phyloP scores from a whole-genome alignment of 106 monocot genomes.

The Agapanthus africanus region DNA sequence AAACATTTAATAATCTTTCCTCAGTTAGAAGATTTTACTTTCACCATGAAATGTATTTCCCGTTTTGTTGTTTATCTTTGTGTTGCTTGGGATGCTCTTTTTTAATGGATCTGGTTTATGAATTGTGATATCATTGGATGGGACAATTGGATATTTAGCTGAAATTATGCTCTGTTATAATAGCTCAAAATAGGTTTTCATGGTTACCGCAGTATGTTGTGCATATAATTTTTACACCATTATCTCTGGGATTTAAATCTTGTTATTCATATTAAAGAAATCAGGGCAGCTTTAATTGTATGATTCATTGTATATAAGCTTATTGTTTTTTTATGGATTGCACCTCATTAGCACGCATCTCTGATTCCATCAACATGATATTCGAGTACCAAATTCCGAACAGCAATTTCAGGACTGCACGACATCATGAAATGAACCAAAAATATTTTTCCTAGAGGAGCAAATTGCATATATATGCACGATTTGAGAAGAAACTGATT shows the following conservation, averaged over 20 bases:
- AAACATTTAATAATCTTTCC: too few species aligned
- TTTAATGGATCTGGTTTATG: not conserved
- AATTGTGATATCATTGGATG: not conserved
- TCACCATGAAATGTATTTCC: constrained; percentile 6
- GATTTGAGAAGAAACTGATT: too few species aligned
- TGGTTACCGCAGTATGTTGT: not conserved
- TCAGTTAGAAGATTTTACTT: not conserved
- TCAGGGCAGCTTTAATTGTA: too few species aligned
- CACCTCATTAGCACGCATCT: too few species aligned
- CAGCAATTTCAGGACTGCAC: too few species aligned
- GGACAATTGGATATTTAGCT: not conserved
- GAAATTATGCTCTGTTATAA: not conserved
- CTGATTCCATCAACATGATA: too few species aligned
- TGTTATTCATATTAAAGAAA: not conserved
- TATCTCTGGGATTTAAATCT: not conserved
- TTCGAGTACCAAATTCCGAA: too few species aligned
- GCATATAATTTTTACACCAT: not conserved
- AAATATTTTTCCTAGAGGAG: too few species aligned
- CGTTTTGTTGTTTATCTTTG: not conserved
- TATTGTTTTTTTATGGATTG: too few species aligned
- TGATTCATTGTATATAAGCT: too few species aligned
- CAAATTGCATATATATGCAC: too few species aligned
- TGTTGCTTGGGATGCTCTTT: not conserved
- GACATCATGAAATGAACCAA: too few species aligned
- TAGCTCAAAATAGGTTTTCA: not conserved